Conservation (phyloP, 257 asterid species). For the Ophiorrhiza pumila region DNA sequence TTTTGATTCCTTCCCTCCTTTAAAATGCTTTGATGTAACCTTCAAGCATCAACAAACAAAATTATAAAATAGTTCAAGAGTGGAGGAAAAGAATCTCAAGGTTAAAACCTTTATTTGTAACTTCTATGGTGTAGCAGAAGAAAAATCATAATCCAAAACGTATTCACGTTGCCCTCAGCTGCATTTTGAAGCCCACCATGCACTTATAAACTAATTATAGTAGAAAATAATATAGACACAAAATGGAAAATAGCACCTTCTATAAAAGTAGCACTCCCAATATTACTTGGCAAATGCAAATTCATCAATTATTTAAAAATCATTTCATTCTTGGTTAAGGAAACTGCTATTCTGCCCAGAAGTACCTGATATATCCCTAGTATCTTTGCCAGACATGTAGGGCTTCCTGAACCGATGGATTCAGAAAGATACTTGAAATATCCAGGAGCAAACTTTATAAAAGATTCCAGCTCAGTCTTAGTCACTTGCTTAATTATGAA, state of each 20-base stretch:
- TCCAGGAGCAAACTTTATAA: conserved; percentile 83
- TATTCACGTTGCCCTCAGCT: too few relatives aligned
- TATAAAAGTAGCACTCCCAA: background rate
- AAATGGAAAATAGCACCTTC: too few relatives aligned
- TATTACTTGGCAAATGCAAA: background rate
- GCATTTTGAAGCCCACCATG: too few relatives aligned
- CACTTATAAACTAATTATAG: too few relatives aligned
- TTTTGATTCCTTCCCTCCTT: conserved; percentile 90
- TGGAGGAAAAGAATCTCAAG: background rate
- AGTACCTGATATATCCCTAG: conserved; percentile 96
- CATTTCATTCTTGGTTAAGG: background rate
- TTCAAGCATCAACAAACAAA: conserved; percentile 30
- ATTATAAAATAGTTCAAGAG: conserved; percentile 17
- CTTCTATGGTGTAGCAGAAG: background rate
- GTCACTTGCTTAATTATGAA: conserved; percentile 93
- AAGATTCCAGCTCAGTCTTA: conserved; percentile 96
- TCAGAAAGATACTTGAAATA: conserved; percentile 85
- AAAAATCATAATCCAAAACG: background rate
- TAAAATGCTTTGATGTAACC: conserved; percentile 73
- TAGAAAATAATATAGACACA: background rate
- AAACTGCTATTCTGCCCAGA: background rate
- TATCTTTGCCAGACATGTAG: conserved; percentile 93
- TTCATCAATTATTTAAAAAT: background rate
- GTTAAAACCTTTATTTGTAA: background rate
- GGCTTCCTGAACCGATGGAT: conserved; percentile 63